A percentile compares a stretch with the other conserved stretches of the same genome.
These are phyloP conservation scores for Pyrenula massariospora DNA, from an alignment of 495 filamentous ascomycete genomes.

Conservation along the genomic window DNA sequence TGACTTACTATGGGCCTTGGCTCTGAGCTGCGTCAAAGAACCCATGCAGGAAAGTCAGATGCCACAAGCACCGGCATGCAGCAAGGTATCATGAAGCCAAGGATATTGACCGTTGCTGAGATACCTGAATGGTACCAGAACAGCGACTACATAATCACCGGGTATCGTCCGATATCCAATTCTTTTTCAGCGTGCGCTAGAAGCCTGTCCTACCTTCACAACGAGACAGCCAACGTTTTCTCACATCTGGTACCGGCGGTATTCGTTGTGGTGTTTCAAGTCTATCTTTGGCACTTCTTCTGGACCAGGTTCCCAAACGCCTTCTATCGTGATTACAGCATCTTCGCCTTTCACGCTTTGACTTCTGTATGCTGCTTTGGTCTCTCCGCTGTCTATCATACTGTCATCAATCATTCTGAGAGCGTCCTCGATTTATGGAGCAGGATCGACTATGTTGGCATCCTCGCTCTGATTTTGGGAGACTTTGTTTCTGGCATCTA, in stretches of 20 bases:
- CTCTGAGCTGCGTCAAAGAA: too few species aligned
- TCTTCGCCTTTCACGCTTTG: slow-evolving; percentile 30
- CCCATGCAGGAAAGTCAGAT: background rate
- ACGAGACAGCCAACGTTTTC: slow-evolving; percentile 34
- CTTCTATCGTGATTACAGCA: slow-evolving; percentile 17
- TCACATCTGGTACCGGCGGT: slow-evolving; percentile 25
- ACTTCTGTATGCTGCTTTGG: slow-evolving; percentile 26
- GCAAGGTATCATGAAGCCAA: slow-evolving; percentile 2
- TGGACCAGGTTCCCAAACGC: slow-evolving; percentile 17
- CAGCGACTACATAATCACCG: slow-evolving; percentile 22
- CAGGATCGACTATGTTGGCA: slow-evolving; percentile 34
- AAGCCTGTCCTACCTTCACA: slow-evolving; percentile 29
- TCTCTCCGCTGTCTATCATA: slow-evolving; percentile 35
- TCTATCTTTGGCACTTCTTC: slow-evolving; percentile 17
- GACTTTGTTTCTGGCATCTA: slow-evolving; percentile 39
- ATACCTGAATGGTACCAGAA: slow-evolving; percentile 23
- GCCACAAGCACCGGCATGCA: background rate
- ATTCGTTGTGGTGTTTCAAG: slow-evolving; percentile 13
- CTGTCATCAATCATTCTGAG: slow-evolving; percentile 35
- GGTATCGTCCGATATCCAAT: slow-evolving; percentile 22
- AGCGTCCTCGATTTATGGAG: slow-evolving; percentile 25
- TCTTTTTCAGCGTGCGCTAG: slow-evolving; percentile 17
- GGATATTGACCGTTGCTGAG: too few species aligned
- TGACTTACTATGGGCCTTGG: too few species aligned
- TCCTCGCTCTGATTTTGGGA: slow-evolving; percentile 32